phyloP scores from a whole-genome alignment of 768 basidiomycete species.

The Hypholoma sublateritium region DNA sequence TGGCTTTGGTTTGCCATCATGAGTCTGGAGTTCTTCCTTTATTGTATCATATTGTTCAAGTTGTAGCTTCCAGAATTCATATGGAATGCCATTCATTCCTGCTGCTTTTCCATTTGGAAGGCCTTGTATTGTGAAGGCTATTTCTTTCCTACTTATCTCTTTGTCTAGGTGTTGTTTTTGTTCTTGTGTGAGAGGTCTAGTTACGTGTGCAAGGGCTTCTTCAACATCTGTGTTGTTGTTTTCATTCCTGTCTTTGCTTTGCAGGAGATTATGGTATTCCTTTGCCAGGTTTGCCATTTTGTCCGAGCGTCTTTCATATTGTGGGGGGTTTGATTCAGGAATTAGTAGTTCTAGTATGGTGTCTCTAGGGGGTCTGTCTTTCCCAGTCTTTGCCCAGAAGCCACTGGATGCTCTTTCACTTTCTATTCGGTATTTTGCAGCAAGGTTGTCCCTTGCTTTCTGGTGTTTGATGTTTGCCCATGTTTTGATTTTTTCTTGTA shows the following conservation, averaged over 20 bases:
- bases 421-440: not conserved
- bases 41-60: not conserved
- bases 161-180: not conserved
- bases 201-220: not conserved
- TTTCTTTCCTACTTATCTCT: not conserved
- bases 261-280: constrained; percentile 27
- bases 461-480: not conserved
- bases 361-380: not conserved
- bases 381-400: not conserved
- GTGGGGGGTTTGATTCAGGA: not conserved
- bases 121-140: not conserved
- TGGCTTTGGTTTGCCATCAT: not conserved
- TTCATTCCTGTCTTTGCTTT: constrained; percentile 12
- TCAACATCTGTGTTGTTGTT: constrained; percentile 2
- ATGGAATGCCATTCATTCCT: constrained; percentile 7
- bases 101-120: constrained; percentile 7
- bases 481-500: not conserved
- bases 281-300: constrained; percentile 31
- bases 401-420: not conserved
- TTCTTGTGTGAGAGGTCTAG: not conserved
- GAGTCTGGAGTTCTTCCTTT: not conserved
- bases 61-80: constrained; percentile 5
- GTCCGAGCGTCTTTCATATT: constrained; percentile 18
- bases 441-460: not conserved
- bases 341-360: not conserved